Evolutionary conservation across 108 stramenopile species (phyloP).

Genomic region (Nannochloropsis oceanica): DNA sequence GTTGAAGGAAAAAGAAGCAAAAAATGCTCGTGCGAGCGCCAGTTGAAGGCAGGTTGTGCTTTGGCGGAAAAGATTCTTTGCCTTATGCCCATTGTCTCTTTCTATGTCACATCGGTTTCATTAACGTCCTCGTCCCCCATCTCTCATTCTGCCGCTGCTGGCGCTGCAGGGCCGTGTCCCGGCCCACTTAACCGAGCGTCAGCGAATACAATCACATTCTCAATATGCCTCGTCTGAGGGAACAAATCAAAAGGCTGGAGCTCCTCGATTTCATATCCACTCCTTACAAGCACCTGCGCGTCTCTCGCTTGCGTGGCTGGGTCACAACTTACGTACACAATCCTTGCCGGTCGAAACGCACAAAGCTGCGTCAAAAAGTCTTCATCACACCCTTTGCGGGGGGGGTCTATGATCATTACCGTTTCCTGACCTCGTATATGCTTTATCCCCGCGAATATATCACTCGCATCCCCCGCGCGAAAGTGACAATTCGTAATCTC

Average conservation of each 20-base stretch:
- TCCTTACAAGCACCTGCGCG: constrained; percentile 55
- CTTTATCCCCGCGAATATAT: constrained; percentile 51
- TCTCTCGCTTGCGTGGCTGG: constrained; percentile 86
- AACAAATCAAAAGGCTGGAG: constrained; percentile 80
- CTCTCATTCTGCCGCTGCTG: too few species aligned
- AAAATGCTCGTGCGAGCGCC: too few species aligned
- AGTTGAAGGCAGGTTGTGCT: too few species aligned
- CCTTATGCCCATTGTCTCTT: not conserved
- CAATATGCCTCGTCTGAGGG: constrained; percentile 76
- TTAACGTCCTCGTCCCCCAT: too few species aligned
- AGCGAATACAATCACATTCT: constrained; percentile 81
- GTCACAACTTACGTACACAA: constrained; percentile 92
- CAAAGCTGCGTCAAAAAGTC: constrained; percentile 77
- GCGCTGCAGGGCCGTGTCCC: not conserved
- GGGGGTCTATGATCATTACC: constrained; percentile 88
- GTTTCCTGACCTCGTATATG: constrained; percentile 59
- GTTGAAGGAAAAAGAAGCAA: too few species aligned
- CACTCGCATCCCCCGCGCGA: constrained; percentile 67
- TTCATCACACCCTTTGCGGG: constrained; percentile 77
- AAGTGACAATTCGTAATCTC: constrained; percentile 63
- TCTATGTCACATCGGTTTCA: not conserved
- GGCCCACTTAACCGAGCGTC: constrained; percentile 1
- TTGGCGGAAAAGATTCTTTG: not conserved
- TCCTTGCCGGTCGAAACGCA: constrained; percentile 56
- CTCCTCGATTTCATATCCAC: constrained; percentile 58